phyloP scores from a whole-genome alignment of 2,329 filamentous ascomycete species.

The Curvularia verruculosa region DNA sequence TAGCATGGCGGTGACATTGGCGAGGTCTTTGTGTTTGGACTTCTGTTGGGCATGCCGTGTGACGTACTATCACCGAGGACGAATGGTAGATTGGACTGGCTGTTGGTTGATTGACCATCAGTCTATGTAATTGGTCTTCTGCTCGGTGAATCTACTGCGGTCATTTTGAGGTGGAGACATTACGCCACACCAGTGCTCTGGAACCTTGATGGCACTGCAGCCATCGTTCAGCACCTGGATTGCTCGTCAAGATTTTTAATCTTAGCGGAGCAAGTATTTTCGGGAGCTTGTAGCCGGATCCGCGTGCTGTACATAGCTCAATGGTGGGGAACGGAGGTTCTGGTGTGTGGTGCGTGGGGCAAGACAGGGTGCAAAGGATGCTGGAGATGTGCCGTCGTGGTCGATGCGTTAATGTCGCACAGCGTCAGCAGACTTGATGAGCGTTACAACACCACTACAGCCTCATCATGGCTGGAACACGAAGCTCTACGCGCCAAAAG shows the following conservation, averaged over 20 bases:
- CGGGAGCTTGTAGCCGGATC: neutral
- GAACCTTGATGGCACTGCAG: neutral
- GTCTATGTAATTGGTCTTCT: neutral
- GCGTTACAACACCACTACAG: conserved; percentile 8
- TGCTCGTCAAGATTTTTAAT: neutral
- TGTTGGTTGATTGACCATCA: neutral
- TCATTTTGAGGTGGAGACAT: too few species aligned
- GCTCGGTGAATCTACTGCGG: neutral
- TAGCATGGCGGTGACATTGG: neutral
- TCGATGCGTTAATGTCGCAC: conserved; percentile 6
- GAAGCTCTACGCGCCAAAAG: conserved; percentile 39
- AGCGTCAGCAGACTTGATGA: neutral
- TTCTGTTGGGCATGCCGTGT: neutral
- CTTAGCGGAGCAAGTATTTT: neutral
- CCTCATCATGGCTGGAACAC: conserved; percentile 35
- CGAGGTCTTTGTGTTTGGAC: neutral
- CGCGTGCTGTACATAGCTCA: neutral
- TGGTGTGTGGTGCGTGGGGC: neutral
- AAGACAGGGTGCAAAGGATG: neutral
- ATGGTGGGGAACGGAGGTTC: neutral
- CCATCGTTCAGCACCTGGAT: neutral
- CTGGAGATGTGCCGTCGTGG: conserved; percentile 5
- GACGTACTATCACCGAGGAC: neutral
- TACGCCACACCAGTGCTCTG: neutral
- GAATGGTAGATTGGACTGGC: neutral